Conservation (phyloP, 2,329 filamentous ascomycete genomes). For the Cladosporium sp. region DNA sequence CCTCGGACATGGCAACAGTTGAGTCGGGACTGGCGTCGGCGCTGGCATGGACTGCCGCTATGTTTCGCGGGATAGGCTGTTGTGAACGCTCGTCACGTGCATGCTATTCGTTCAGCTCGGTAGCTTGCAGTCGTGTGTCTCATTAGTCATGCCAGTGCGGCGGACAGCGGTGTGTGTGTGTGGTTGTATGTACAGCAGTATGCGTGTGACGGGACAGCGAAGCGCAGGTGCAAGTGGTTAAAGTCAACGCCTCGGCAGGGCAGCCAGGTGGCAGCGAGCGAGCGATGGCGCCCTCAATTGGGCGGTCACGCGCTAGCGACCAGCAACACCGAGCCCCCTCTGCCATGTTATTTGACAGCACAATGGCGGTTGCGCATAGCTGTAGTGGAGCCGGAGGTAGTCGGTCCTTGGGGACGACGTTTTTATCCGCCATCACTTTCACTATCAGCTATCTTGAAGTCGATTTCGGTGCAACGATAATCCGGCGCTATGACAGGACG, state of each 20-base stretch:
- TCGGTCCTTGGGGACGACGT: background rate
- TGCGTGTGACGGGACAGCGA: background rate
- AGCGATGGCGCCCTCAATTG: background rate
- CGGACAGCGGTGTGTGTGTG: background rate
- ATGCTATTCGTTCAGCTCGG: background rate
- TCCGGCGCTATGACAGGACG: slow-evolving; percentile 1
- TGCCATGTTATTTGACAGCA: background rate
- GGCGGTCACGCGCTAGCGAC: background rate
- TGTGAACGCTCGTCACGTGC: background rate
- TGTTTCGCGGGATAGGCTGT: background rate
- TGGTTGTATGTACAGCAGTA: background rate
- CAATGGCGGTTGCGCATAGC: background rate
- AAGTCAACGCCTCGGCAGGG: slow-evolving; percentile 6
- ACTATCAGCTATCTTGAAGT: background rate
- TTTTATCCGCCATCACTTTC: background rate
- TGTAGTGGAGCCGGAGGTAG: background rate
- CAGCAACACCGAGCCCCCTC: background rate
- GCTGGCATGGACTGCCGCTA: background rate
- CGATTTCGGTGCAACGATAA: slow-evolving; percentile 1
- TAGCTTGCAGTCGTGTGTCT: background rate
- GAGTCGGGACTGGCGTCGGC: background rate
- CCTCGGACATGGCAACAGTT: slow-evolving; percentile 4
- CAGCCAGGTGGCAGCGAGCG: background rate
- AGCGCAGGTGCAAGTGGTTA: background rate
- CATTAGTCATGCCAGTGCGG: background rate